phyloP scores from a whole-genome alignment of 2,329 filamentous ascomycete genomes.

The Thielaviopsis punctulata region DNA sequence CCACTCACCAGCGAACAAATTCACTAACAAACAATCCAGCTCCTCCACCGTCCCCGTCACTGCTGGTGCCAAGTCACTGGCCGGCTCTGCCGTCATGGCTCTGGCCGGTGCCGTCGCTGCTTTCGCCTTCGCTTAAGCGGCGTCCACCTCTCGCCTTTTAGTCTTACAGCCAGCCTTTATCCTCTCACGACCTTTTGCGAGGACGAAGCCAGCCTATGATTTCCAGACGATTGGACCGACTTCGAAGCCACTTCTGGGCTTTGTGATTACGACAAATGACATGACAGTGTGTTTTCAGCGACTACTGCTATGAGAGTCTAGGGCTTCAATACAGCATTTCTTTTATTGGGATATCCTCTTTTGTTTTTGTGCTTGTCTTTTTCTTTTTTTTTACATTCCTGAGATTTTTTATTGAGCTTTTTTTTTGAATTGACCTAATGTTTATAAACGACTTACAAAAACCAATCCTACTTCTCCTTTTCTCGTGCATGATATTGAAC shows the following conservation, averaged over 20 bases:
- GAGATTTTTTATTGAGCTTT: neutral
- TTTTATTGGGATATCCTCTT: slow-evolving; percentile 11
- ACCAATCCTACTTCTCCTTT: neutral
- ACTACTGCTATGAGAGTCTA: slow-evolving; percentile 8
- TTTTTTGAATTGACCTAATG: neutral
- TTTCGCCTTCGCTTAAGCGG: slow-evolving; percentile 36
- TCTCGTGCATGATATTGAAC: neutral
- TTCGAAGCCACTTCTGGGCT: slow-evolving; percentile 9
- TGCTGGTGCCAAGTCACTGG: slow-evolving; percentile 35
- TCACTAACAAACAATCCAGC: slow-evolving; percentile 13
- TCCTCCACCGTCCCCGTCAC: slow-evolving; percentile 24
- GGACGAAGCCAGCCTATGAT: no score
- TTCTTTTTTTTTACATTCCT: neutral
- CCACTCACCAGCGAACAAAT: neutral
- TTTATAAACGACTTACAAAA: slow-evolving; percentile 1
- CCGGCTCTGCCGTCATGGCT: slow-evolving; percentile 36
- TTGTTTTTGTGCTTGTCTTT: slow-evolving; percentile 9
- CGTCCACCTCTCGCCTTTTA: slow-evolving; percentile 12
- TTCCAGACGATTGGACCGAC: no score
- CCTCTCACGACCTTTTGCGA: slow-evolving; percentile 6
- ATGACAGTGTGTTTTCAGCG: slow-evolving; percentile 9
- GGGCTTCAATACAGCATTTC: slow-evolving; percentile 13
- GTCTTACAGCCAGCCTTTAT: no score
- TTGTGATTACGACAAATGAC: slow-evolving; percentile 11
- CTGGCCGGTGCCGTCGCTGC: slow-evolving; percentile 36